phyloP scores from a whole-genome alignment of 2,329 filamentous ascomycete genomes.

The Diplodia mutila region DNA sequence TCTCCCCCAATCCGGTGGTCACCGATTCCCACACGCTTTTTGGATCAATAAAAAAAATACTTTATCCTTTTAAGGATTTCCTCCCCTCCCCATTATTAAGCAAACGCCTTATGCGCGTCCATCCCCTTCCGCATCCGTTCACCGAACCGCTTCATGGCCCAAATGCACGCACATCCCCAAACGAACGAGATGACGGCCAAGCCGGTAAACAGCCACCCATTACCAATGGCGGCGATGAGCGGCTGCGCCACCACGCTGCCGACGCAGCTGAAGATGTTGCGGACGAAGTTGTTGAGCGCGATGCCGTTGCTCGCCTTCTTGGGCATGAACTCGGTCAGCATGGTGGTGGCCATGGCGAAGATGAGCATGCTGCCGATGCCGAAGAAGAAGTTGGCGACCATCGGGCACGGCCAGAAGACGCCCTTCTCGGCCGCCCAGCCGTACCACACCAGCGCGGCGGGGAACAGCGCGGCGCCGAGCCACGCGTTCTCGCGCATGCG shows the following conservation, averaged over 20 bases:
- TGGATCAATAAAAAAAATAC: background rate
- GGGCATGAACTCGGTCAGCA: constrained; percentile 48
- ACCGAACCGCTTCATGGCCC: constrained; percentile 63
- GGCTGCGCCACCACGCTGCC: constrained; percentile 44
- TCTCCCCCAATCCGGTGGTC: background rate
- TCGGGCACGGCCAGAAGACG: constrained; percentile 40
- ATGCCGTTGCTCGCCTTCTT: constrained; percentile 41
- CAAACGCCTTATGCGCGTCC: constrained; percentile 25
- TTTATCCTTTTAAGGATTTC: too few relatives aligned
- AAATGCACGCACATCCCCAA: constrained; percentile 62
- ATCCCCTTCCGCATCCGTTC: constrained; percentile 59
- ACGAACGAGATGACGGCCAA: constrained; percentile 48
- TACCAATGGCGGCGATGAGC: constrained; percentile 40
- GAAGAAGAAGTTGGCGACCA: constrained; percentile 48
- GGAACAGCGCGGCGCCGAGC: constrained; percentile 43
- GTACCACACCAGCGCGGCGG: constrained; percentile 43
- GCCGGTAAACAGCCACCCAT: constrained; percentile 47
- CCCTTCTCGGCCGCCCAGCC: constrained; percentile 42
- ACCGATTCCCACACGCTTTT: background rate
- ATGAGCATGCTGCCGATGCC: constrained; percentile 46
- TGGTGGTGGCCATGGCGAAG: constrained; percentile 43
- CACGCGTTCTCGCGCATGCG: constrained; percentile 48
- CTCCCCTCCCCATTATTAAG: background rate
- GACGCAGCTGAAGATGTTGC: constrained; percentile 44
- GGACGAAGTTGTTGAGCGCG: constrained; percentile 46